Percentiles rank a stretch among this genome's conserved stretches.
Conservation (phyloP, 331 rosid genomes). For the Arachis monticola region DNA sequence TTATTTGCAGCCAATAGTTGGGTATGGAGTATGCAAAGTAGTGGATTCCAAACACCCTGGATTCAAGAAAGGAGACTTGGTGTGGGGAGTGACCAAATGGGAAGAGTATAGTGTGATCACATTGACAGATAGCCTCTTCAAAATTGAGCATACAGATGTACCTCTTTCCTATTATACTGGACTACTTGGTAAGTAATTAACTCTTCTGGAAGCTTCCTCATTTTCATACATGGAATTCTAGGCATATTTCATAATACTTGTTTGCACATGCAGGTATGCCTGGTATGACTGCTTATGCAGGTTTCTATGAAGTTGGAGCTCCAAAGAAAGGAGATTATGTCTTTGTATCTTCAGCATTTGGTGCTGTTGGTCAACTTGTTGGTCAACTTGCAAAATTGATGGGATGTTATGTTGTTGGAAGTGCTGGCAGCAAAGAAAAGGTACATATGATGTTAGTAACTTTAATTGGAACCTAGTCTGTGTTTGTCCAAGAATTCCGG, state of each 20-base stretch:
- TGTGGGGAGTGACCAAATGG: slow-evolving; percentile 57
- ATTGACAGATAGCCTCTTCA: slow-evolving; percentile 39
- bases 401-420: slow-evolving; percentile 56
- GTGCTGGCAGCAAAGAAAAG: slow-evolving; percentile 56
- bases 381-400: slow-evolving; percentile 33
- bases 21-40: slow-evolving; percentile 53
- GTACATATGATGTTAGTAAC: slow-evolving; percentile 7
- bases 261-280: slow-evolving; percentile 47
- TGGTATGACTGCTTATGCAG: slow-evolving; percentile 50
- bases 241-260: background rate
- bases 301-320: slow-evolving; percentile 49
- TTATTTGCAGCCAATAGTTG: slow-evolving; percentile 37
- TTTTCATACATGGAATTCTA: background rate
- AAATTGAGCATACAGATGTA: slow-evolving; percentile 50
- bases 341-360: slow-evolving; percentile 52
- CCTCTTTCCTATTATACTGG: slow-evolving; percentile 55
- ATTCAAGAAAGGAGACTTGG: slow-evolving; percentile 44
- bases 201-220: background rate
- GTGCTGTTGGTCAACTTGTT: slow-evolving; percentile 54
- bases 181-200: slow-evolving; percentile 39
- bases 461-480: background rate
- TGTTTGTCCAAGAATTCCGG: background rate
- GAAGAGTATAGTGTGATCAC: slow-evolving; percentile 52
- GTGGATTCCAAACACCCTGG: slow-evolving; percentile 51
- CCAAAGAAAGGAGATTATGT: slow-evolving; percentile 54